Evolutionary conservation across 768 basidiomycete genomes (phyloP), one percentile per base, ranked within the genome.

Genomic region (Lanmaoa pseudosensibilis): DNA sequence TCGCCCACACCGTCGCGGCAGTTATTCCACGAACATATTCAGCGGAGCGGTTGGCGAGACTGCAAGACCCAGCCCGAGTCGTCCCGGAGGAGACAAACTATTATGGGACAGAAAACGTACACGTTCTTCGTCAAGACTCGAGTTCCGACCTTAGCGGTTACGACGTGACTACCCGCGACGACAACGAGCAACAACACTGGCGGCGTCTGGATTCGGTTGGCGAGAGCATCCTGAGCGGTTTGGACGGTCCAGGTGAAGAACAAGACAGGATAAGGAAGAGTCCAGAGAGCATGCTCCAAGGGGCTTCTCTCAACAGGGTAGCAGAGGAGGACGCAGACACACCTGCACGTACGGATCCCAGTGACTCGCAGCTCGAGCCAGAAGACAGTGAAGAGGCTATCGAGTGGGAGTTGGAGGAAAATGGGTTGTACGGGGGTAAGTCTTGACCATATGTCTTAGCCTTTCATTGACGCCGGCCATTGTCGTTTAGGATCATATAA

Each of bases 401-500:
- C 19, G 75, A 80, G 49, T 77, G 73, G 76, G 74, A 74, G 54
- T 59, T 84, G 54, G 79, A 77, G 58, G 73, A 78, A 60, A 73
- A 76, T 47, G 83, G 82, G 3, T 65, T 83, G 41, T 85, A 82
- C 53, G 56, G 66, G 54, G 83, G 83, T 80, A 55, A 40, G 76
- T 64, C 49, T 62, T 52, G 19, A 5, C 49, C 15, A 32, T 12
- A 30, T 34, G 43, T 46, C 46, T 16, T 36, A 0, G 12, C 23
- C 7, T 18, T 51, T 51, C 51, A 10, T 41, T 60, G 34, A 65
- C 54, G 4, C 15, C 30, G 25, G 48, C 48, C 19, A 34, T 23
- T 23, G 47, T 46, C 33, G 8, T 55, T 40, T 57, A 90, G 89
- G 88, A 21, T 88, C 87, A 5, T 89, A 89, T 74, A 69, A 64